A percentile compares a stretch with the other conserved stretches of the same genome.
These are phyloP conservation scores for Pholiota microspora DNA, from an alignment of 768 basidiomycete genomes.

Conservation along the genomic window DNA sequence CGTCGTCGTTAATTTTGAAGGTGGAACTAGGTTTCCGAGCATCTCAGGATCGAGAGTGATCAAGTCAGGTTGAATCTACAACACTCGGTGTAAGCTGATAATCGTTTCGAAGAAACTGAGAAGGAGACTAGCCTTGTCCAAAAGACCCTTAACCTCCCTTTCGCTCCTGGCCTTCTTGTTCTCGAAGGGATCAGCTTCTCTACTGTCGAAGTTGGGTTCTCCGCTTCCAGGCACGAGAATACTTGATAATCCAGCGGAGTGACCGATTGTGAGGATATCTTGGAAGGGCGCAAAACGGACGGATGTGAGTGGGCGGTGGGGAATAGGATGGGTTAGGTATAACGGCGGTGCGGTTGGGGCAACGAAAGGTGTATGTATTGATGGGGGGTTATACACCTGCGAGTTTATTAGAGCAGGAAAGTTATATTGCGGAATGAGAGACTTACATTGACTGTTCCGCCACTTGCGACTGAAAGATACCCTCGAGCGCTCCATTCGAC, in stretches of 20 bases:
- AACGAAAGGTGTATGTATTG: constrained; percentile 56
- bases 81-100: background rate
- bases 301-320: constrained; percentile 72
- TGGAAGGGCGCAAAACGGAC: constrained; percentile 88
- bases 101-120: background rate
- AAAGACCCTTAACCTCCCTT: constrained; percentile 83
- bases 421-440: background rate
- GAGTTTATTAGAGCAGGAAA: constrained; percentile 5
- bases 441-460: constrained; percentile 81
- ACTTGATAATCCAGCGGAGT: constrained; percentile 74
- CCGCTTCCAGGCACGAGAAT: constrained; percentile 91
- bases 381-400: constrained; percentile 72
- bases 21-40: constrained; percentile 66
- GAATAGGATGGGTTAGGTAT: constrained; percentile 86
- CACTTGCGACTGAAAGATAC: constrained; percentile 74
- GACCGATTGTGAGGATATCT: constrained; percentile 80
- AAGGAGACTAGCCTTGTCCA: constrained; percentile 71
- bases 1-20: constrained; percentile 49
- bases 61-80: constrained; percentile 86
- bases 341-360: constrained; percentile 64
- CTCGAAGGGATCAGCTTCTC: constrained; percentile 95
- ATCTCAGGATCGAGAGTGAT: constrained; percentile 83
- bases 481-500: constrained; percentile 88
- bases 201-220: constrained; percentile 92
- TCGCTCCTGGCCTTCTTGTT: constrained; percentile 78